phyloP scores from a whole-genome alignment of 345 rosid genomes.

The Euphorbia tirucalli region DNA sequence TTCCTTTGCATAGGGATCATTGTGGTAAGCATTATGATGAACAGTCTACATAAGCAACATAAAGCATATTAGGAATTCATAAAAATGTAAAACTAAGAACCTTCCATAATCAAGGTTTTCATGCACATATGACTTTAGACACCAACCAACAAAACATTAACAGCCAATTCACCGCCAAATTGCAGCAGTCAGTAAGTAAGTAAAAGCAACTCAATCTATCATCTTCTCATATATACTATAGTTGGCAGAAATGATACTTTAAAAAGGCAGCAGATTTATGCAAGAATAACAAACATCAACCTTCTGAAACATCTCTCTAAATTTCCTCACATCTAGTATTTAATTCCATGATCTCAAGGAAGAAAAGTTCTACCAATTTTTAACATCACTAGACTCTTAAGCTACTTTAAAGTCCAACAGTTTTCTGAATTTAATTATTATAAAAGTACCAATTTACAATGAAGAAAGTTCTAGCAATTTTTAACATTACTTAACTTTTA shows the following conservation, averaged over 20 bases:
- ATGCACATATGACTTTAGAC: neutral
- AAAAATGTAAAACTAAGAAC: neutral
- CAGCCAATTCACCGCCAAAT: neutral
- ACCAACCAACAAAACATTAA: neutral
- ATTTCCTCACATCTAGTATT: neutral
- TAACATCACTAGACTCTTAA: too few species aligned
- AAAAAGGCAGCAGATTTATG: too few species aligned
- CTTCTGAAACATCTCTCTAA: neutral
- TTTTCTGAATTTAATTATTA: too few species aligned
- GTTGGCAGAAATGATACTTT: neutral
- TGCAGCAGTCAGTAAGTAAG: neutral
- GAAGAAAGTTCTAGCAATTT: neutral
- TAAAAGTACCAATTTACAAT: too few species aligned
- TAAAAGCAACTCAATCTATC: neutral
- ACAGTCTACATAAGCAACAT: constrained; percentile 56
- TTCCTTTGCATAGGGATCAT: constrained; percentile 86
- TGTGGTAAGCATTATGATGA: constrained; percentile 58
- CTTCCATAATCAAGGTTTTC: neutral
- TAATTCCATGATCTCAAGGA: neutral
- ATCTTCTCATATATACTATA: neutral
- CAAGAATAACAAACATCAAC: neutral
- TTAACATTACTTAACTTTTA: neutral
- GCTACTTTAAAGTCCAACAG: too few species aligned
- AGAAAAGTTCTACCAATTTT: too few species aligned
- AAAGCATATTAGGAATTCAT: neutral